These are phyloP conservation scores for Russula olivacea DNA, from an alignment of 768 basidiomycete genomes.

Conservation along the genomic window DNA sequence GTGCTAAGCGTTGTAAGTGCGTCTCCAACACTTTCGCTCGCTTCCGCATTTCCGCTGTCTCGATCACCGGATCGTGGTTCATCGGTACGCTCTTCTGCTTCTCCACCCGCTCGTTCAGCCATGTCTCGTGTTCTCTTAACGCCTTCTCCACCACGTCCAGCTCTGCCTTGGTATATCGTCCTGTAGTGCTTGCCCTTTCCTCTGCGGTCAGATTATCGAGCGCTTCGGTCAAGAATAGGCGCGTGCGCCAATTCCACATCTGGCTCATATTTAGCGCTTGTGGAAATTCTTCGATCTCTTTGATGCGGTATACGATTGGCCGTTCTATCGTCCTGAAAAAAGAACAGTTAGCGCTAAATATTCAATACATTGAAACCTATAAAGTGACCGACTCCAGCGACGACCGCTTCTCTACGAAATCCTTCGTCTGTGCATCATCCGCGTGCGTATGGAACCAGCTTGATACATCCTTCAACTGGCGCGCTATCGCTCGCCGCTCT, in stretches of 20 bases:
- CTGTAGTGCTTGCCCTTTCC: conserved; percentile 50
- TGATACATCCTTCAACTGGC: conserved; percentile 67
- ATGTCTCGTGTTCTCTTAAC: conserved; percentile 72
- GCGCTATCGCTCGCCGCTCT: conserved; percentile 63
- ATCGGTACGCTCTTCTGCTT: conserved; percentile 69
- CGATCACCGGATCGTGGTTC: conserved; percentile 81
- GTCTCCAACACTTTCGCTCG: conserved; percentile 75
- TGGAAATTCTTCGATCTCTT: conserved; percentile 84
- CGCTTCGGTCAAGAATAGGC: conserved; percentile 81
- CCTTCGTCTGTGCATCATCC: conserved; percentile 72
- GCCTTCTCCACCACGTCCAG: conserved; percentile 71
- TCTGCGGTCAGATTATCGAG: conserved; percentile 66
- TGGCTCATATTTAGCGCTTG: conserved; percentile 75
- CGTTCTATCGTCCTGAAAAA: conserved; percentile 60
- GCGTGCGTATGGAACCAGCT: conserved; percentile 81
- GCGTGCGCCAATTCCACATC: conserved; percentile 84
- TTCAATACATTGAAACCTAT: background rate
- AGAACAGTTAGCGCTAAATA: background rate
- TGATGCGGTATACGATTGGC: conserved; percentile 81
- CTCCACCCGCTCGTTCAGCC: conserved; percentile 78
- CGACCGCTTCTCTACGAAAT: conserved; percentile 68
- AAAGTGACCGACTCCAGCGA: conserved; percentile 68
- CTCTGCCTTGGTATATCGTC: conserved; percentile 85
- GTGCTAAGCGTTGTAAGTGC: conserved; percentile 60
- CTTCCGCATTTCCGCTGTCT: conserved; percentile 79